A percentile compares a stretch with the other conserved stretches of the same genome.
Conservation (phyloP, 169 alveolate species). For the Perkinsus marinus region DNA sequence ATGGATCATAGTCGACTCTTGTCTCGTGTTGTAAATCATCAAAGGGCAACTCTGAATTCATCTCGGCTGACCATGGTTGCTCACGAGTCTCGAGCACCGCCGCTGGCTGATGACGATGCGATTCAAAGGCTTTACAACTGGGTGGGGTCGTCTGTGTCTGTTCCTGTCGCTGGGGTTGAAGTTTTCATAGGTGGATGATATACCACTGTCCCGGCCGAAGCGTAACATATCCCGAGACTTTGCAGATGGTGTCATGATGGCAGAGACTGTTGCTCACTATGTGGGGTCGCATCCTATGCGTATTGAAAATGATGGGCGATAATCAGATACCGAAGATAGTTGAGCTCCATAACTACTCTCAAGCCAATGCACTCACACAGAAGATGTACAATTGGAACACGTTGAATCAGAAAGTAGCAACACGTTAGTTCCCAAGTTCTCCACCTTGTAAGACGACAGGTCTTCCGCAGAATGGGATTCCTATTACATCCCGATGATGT, state of each 20-base stretch:
- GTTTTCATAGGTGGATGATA: conserved; percentile 52
- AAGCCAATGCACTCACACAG: conserved; percentile 23
- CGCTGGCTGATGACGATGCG: conserved; percentile 37
- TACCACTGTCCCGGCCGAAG: conserved; percentile 63
- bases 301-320: no score
- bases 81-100: no score
- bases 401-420: conserved; percentile 19
- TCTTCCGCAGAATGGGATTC: background rate
- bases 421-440: no score
- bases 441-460: background rate
- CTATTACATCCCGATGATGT: background rate
- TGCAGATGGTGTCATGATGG: conserved; percentile 62
- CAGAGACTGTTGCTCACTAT: conserved; percentile 56
- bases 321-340: conserved; percentile 17
- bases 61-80: no score
- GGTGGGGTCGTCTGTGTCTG: no score
- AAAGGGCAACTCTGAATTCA: no score
- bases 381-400: conserved; percentile 32
- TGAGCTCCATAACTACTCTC: conserved; percentile 30
- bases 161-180: no score
- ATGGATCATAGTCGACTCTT: no score
- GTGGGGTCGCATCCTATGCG: no score
- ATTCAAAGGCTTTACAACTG: conserved; percentile 55
- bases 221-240: conserved; percentile 64
- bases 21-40: no score